Base-by-base conservation (phyloP, 257 asterid species). In the Capsicum rhomboideum region DNA sequence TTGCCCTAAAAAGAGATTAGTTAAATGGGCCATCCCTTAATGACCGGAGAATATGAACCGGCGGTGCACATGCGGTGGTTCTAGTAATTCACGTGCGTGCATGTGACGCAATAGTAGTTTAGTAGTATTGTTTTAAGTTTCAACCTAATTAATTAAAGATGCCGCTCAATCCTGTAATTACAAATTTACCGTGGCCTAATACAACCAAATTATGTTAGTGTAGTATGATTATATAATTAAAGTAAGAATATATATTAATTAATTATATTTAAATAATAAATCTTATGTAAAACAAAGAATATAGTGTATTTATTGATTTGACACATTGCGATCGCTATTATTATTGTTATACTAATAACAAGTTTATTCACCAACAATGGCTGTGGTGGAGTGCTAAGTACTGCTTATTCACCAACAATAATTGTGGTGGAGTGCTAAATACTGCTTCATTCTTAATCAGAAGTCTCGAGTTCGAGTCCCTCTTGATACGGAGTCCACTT, bases 51-150 rank as follows among this genome's bases (percentile, higher is more conserved):
- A 44, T 26, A 68, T 68, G 34, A 80, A 88, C 82, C 79, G 88
- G 78, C 72, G 84, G 72, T 84, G 88, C 88, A 87, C 89, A 72
- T 89, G 89, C 84, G 54, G 63, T 23, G 84, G 85, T 58, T 68
- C 88, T 10, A 68, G 52, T 68, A 31, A 50, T 55, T 85, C 90
- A 89, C 89, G 71, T 87, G 91, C 54, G 75, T 53, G 49, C 91
- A 87, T 89, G 91, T 89, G 89, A 77, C 11, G 64, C 83, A 46
- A 23, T 31, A 29, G 74, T 59, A 68, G 21, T 64, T 63, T 54
- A 80, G 31, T 44, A 21, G 52, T n/a, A n/a, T n/a, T n/a, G n/a
- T n/a, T 69, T 69, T 21, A 46, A 42, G 67, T 40, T 74, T 74
- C 63, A 17, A 29, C n/a, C 3, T 7, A 6, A 44, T 44, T 72